A percentile compares a stretch with the other conserved stretches of the same genome.
Conservation (phyloP, 441 rosid genomes). For the Erodium moschatum region DNA sequence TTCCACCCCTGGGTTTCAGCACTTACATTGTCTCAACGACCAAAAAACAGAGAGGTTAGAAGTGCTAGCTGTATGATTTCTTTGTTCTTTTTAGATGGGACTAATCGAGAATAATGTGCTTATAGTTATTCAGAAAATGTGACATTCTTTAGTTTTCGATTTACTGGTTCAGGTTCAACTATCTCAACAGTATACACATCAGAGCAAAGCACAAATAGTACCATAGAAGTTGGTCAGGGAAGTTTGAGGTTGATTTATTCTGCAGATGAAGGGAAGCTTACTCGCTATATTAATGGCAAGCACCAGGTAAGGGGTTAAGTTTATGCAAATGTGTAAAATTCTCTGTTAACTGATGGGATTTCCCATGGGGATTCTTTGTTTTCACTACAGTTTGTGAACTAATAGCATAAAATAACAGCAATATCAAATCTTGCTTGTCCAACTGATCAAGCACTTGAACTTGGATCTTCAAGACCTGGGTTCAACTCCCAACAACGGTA, state of each 20-base stretch:
- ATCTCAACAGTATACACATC: constrained; percentile 24
- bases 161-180: constrained; percentile 27
- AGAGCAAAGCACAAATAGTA: constrained; percentile 22
- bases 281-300: constrained; percentile 33
- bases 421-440: too few relatives aligned
- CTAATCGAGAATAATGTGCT: neutral
- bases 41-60: constrained; percentile 18
- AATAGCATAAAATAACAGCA: neutral
- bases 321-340: neutral
- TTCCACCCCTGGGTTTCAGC: constrained; percentile 90
- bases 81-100: neutral
- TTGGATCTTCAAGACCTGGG: too few relatives aligned
- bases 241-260: constrained; percentile 43
- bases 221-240: constrained; percentile 47
- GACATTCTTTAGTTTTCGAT: constrained; percentile 17
- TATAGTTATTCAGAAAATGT: constrained; percentile 30
- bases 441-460: too few relatives aligned
- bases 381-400: neutral
- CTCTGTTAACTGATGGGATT: neutral
- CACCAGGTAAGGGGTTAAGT: constrained; percentile 29
- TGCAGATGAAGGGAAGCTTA: constrained; percentile 36
- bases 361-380: neutral
- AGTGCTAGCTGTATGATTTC: neutral
- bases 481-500: too few relatives aligned
- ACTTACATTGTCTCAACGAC: constrained; percentile 63